Evolutionary conservation across 495 filamentous ascomycete species (phyloP), one percentile per base, ranked within the genome.

Genomic region (Trypethelium eluteriae): DNA sequence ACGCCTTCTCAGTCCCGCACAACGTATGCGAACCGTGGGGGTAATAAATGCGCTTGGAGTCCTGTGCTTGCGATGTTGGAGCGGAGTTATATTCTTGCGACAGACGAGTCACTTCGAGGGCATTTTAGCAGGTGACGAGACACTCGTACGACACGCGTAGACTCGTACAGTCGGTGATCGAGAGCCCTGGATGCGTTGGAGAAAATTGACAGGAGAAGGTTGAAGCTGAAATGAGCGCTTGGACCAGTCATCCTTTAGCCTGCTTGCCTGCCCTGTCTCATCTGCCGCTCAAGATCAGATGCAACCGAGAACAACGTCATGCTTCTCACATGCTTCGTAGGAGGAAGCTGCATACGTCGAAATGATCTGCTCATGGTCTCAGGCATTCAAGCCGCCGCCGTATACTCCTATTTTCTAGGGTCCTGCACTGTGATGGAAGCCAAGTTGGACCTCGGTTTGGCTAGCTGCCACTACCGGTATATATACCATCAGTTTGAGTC

Each of bases 261-360:
- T 25, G 25, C 25, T 25, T 25, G 25, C 25, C 25, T 25, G 25
- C 53, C 18, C 14, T 2, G 25, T 32, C 7, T 36, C 18, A 32
- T 59, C 53, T 7, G 53, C 53, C 53, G 32, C 14, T 9, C 18
- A 14, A 59, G 36, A 59, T 59, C 53, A 59, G n/a, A 59, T 59
- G 53, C n/a, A 59, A 59, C 53, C 53, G 53, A 59, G 53, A 35
- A 59, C 49, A 25, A 14, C n/a, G 11, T 53, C n/a, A 25, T 14
- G 5, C 32, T 35, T 59, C 53, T 59, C 53, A 59, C 53, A 59
- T 59, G 53, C 7, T 4, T 25, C n/a, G n/a, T 53, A 14, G 12
- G n/a, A 16, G 12, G 11, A 14, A 14, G 49, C 49, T 9, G 11
- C 49, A 16, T 11, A 53, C 11, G 49, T 18, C 49, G 18, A 5